These are phyloP conservation scores for Candida taoyuanica DNA, from an alignment of 805 yeast species.

Conservation along the genomic window DNA sequence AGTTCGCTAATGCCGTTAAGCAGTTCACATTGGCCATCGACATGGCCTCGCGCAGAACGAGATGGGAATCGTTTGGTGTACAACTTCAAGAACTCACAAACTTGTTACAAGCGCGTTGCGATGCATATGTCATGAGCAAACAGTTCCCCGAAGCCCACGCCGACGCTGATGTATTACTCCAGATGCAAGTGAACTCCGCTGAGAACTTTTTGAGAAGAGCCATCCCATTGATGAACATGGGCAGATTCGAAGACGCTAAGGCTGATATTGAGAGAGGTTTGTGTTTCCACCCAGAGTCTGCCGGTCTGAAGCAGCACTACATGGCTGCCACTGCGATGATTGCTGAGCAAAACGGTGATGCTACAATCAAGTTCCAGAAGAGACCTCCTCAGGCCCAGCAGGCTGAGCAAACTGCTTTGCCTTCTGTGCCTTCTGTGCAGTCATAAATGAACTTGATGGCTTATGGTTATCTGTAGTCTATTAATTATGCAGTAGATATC, in stretches of 20 bases:
- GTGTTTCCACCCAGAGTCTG: constrained; percentile 52
- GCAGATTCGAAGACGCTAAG: constrained; percentile 57
- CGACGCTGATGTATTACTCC: constrained; percentile 50
- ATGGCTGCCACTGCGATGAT: constrained; percentile 43
- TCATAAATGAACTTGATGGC: too few species aligned
- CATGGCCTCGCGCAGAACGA: constrained; percentile 60
- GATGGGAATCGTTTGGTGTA: constrained; percentile 70
- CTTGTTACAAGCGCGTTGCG: constrained; percentile 67
- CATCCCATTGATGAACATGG: constrained; percentile 56
- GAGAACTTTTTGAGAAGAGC: constrained; percentile 74
- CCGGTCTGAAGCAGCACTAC: constrained; percentile 45
- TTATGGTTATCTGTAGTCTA: too few species aligned
- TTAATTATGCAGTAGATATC: too few species aligned
- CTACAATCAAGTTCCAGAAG: constrained; percentile 2
- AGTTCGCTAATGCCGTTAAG: constrained; percentile 56
- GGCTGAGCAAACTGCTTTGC: not conserved
- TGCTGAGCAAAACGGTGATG: constrained; percentile 57
- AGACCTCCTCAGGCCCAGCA: not conserved
- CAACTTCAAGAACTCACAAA: constrained; percentile 64
- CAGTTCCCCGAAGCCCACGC: constrained; percentile 56
- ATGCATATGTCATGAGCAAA: constrained; percentile 54
- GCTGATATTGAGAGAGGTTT: constrained; percentile 71
- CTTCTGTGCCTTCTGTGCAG: too few species aligned
- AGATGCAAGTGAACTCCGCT: constrained; percentile 37
- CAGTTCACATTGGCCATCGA: constrained; percentile 64